phyloP scores from a whole-genome alignment of 2,329 filamentous ascomycete genomes.

The Hypoxylon sp. region DNA sequence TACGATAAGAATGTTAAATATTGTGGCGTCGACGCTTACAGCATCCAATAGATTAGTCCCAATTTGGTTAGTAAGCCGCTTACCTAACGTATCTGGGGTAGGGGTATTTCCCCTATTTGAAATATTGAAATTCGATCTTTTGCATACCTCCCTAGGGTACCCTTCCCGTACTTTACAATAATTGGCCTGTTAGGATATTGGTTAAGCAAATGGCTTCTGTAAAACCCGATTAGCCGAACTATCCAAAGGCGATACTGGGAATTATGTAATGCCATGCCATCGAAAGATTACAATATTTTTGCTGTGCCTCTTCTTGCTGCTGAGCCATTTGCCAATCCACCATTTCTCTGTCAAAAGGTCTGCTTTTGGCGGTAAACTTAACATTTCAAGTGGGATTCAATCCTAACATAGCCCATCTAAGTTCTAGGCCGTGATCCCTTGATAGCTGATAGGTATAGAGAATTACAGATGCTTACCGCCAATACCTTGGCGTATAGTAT shows the following conservation, averaged over 20 bases:
- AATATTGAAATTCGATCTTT: background rate
- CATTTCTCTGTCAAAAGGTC: background rate
- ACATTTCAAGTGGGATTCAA: conserved; percentile 1
- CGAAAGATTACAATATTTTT: background rate
- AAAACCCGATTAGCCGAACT: background rate
- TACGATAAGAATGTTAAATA: background rate
- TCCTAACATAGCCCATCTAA: background rate
- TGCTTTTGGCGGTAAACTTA: background rate
- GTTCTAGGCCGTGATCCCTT: background rate
- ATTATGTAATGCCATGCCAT: conserved; percentile 1
- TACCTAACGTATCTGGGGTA: too few species aligned
- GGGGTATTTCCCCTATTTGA: background rate
- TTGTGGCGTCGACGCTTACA: background rate
- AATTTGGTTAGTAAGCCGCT: background rate
- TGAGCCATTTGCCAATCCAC: background rate
- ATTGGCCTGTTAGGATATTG: background rate
- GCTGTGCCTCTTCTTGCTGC: conserved; percentile 4
- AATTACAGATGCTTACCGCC: background rate
- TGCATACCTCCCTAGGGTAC: too few species aligned
- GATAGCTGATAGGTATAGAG: background rate
- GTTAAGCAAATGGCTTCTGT: background rate
- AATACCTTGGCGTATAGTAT: background rate
- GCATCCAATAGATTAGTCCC: background rate
- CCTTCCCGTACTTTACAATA: background rate
- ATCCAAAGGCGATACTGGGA: background rate